These are phyloP conservation scores for Trapa bicornis DNA, from an alignment of 345 rosid genomes.

Conservation along the genomic window DNA sequence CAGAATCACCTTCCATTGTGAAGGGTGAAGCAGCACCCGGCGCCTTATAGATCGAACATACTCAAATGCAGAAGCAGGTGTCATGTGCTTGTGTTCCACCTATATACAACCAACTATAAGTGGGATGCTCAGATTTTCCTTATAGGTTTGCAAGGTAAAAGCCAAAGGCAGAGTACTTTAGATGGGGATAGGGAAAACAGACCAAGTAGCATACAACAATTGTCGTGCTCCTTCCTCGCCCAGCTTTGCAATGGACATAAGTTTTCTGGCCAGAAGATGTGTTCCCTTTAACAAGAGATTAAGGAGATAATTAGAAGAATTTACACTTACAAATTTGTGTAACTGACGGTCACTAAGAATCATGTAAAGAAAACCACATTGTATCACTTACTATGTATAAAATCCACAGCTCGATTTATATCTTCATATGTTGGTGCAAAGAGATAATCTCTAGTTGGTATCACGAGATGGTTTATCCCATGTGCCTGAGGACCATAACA, in stretches of 20 bases:
- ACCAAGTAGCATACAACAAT: conserved; percentile 81
- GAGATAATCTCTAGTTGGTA: conserved; percentile 83
- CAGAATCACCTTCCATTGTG: conserved; percentile 44
- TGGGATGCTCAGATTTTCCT: not conserved
- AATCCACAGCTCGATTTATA: conserved; percentile 49
- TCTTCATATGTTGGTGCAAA: conserved; percentile 60
- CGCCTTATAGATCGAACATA: conserved; percentile 48
- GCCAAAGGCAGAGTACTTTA: not conserved
- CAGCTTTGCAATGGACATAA: conserved; percentile 90
- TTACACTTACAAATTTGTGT: not conserved
- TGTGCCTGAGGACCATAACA: conserved; percentile 27
- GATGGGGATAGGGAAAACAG: not conserved
- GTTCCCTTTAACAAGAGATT: conserved; percentile 30
- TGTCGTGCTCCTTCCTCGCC: conserved; percentile 84
- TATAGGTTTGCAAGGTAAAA: not conserved
- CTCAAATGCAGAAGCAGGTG: conserved; percentile 38
- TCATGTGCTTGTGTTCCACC: conserved; percentile 46
- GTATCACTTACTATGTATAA: conserved; percentile 48
- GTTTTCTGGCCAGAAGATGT: conserved; percentile 48
- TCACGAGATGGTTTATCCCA: conserved; percentile 63
- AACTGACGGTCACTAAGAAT: not conserved
- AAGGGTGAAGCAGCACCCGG: conserved; percentile 40
- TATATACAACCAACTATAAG: conserved; percentile 13
- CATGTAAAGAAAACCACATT: not conserved
- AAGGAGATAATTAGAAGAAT: not conserved